phyloP scores from a whole-genome alignment of 257 asterid species.

The Apocynum venetum region DNA sequence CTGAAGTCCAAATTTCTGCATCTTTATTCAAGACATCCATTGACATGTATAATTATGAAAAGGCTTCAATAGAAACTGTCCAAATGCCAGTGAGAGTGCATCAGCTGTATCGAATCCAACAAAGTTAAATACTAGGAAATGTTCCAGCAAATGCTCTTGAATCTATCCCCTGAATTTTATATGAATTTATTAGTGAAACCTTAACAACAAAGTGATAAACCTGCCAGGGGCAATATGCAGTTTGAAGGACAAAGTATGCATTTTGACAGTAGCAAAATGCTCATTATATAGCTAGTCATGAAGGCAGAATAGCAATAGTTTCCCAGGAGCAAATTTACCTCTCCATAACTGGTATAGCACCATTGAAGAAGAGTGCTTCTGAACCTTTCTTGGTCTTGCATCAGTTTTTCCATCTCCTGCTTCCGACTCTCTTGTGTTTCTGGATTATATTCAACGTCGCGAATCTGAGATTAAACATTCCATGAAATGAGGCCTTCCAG shows the following conservation, averaged over 20 bases:
- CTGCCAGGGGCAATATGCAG: background rate
- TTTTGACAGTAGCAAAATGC: background rate
- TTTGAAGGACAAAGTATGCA: background rate
- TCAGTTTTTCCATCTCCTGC: constrained; percentile 66
- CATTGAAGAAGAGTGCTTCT: constrained; percentile 75
- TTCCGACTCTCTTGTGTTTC: constrained; percentile 68
- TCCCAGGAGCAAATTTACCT: constrained; percentile 41
- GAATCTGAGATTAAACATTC: constrained; percentile 42
- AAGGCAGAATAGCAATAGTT: background rate
- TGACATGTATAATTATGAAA: background rate
- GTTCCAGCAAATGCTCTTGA: background rate
- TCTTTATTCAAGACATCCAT: background rate
- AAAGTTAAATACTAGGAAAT: background rate
- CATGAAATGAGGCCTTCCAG: constrained; percentile 21
- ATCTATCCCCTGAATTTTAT: background rate
- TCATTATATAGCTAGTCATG: background rate
- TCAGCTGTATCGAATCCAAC: background rate
- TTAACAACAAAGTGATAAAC: background rate
- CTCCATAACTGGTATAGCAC: constrained; percentile 86
- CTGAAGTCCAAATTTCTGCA: background rate
- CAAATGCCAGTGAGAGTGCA: background rate
- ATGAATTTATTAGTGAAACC: background rate
- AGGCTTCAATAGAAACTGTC: background rate
- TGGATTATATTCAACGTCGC: constrained; percentile 65
- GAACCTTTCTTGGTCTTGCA: constrained; percentile 69